Evolutionary conservation across 371 early-diverging fungal genomes (phyloP).

Genomic region (Blastocladiella emersonii): DNA sequence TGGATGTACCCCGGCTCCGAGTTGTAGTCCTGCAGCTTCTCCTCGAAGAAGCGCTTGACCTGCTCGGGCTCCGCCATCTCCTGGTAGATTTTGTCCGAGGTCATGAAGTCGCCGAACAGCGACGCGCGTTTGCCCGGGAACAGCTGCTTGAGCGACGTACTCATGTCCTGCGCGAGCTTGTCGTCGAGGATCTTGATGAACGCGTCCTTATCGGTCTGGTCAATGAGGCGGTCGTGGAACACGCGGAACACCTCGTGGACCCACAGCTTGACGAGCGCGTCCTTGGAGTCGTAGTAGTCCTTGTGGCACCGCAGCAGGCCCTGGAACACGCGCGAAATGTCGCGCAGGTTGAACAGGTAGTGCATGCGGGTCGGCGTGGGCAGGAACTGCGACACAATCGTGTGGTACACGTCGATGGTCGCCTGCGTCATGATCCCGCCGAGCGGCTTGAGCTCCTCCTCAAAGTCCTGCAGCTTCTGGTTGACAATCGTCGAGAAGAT

Average conservation of each 20-base stretch:
- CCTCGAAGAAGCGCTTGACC: slow-evolving; percentile 28
- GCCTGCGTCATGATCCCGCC: slow-evolving; percentile 33
- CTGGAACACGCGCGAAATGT: slow-evolving; percentile 38
- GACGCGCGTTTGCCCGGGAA: slow-evolving; percentile 23
- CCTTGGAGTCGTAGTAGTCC: slow-evolving; percentile 38
- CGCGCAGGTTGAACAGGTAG: slow-evolving; percentile 40
- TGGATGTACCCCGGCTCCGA: slow-evolving; percentile 33
- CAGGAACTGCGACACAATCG: slow-evolving; percentile 25
- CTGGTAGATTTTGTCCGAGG: slow-evolving; percentile 22
- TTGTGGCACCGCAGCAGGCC: slow-evolving; percentile 30
- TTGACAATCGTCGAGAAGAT: slow-evolving; percentile 34
- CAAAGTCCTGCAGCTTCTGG: slow-evolving; percentile 38
- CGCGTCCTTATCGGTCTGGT: slow-evolving; percentile 25
- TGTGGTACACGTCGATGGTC: slow-evolving; percentile 34
- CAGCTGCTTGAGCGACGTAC: slow-evolving; percentile 25
- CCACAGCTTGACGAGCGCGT: slow-evolving; percentile 34
- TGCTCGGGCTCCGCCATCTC: slow-evolving; percentile 26
- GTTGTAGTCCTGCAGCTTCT: slow-evolving; percentile 33
- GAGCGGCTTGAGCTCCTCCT: slow-evolving; percentile 37
- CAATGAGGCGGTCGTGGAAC: slow-evolving; percentile 32
- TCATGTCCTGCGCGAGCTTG: slow-evolving; percentile 23
- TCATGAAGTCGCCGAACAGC: slow-evolving; percentile 33
- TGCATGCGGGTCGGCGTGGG: slow-evolving; percentile 41
- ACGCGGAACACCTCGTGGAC: slow-evolving; percentile 34
- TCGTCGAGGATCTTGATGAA: slow-evolving; percentile 31